Conservation (phyloP, 345 rosid species). For the Eucalyptus pauciflora region DNA sequence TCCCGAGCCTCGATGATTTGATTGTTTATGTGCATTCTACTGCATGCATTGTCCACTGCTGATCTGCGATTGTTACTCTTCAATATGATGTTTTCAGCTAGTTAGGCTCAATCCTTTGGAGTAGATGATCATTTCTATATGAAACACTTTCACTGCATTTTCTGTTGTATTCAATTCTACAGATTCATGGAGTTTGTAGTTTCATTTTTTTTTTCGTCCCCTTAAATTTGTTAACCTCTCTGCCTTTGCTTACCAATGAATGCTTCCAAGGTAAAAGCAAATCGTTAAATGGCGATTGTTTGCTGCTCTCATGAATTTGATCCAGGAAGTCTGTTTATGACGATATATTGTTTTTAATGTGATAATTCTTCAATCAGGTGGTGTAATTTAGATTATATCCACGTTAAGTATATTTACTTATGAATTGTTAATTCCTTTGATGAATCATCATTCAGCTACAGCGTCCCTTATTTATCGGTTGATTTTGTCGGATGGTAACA, state of each 20-base stretch:
- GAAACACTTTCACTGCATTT: neutral
- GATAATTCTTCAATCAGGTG: neutral
- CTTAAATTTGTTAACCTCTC: neutral
- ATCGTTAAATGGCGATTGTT: neutral
- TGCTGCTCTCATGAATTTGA: neutral
- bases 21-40: neutral
- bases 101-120: neutral
- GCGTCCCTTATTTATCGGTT: neutral
- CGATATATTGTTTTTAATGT: neutral
- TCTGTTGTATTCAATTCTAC: neutral
- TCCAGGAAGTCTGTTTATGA: neutral
- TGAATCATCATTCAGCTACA: neutral
- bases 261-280: neutral
- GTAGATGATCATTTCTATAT: neutral
- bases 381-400: neutral
- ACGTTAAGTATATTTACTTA: neutral
- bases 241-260: neutral
- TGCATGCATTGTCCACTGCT: neutral
- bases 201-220: neutral
- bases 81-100: neutral
- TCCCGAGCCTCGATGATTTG: neutral
- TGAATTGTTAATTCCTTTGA: neutral
- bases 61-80: neutral
- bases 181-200: neutral
- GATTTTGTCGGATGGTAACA: neutral